Evolutionary conservation across 768 basidiomycete species (phyloP).

Genomic region (Amanita thiersii): DNA sequence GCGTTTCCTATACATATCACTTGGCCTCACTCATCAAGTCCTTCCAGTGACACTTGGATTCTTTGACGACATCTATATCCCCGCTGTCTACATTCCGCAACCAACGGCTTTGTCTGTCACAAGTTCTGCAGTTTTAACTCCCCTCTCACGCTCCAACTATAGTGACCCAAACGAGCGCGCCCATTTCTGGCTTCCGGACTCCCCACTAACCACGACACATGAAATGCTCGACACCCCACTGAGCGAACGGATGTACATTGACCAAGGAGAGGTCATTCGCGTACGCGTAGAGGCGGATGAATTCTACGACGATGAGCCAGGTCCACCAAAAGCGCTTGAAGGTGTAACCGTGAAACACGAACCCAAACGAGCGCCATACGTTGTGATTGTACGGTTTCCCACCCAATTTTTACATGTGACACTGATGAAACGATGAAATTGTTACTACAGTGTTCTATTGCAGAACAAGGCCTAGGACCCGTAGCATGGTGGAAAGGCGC

Average conservation of each 20-base stretch:
- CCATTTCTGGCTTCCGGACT: slow-evolving; percentile 75
- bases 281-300: slow-evolving; percentile 76
- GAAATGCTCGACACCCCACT: slow-evolving; percentile 66
- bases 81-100: slow-evolving; percentile 69
- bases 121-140: not conserved
- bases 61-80: slow-evolving; percentile 91
- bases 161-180: slow-evolving; percentile 80
- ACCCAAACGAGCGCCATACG: slow-evolving; percentile 54
- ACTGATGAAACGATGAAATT: not conserved
- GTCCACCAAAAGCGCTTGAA: slow-evolving; percentile 68
- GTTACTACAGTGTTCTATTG: slow-evolving; percentile 59
- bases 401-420: not conserved
- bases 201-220: slow-evolving; percentile 40
- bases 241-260: slow-evolving; percentile 71
- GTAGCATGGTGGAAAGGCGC: slow-evolving; percentile 66
- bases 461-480: slow-evolving; percentile 77
- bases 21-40: not conserved
- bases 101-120: slow-evolving; percentile 66
- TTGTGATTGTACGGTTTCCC: slow-evolving; percentile 46
- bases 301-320: slow-evolving; percentile 82
- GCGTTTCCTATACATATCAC: slow-evolving; percentile 19
- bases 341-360: slow-evolving; percentile 53
- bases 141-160: slow-evolving; percentile 3
- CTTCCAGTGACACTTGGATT: slow-evolving; percentile 75
- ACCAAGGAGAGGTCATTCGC: slow-evolving; percentile 66